Percentiles rank a stretch among this genome's conserved stretches.
These are phyloP conservation scores for Russula emetica DNA, from an alignment of 768 basidiomycete genomes.

Conservation along the genomic window DNA sequence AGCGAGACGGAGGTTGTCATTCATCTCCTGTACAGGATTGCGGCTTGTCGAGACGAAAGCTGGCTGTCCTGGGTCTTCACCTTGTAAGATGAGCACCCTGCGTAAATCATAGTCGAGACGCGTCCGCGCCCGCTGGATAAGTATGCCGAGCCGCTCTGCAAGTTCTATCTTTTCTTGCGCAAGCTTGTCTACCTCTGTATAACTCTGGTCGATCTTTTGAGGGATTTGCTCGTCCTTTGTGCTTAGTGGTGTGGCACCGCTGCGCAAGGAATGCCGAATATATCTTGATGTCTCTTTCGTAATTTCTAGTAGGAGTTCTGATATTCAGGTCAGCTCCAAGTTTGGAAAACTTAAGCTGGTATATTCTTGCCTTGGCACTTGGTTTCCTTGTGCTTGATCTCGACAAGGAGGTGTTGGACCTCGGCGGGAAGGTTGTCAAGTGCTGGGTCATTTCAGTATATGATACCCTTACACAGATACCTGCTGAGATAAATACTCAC, in stretches of 20 bases:
- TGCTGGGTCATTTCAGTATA: constrained; percentile 32
- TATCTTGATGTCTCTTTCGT: constrained; percentile 43
- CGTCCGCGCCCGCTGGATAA: constrained; percentile 45
- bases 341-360: too few species aligned
- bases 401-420: constrained; percentile 45
- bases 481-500: constrained; percentile 34
- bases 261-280: constrained; percentile 42
- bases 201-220: constrained; percentile 34
- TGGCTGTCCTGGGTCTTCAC: constrained; percentile 39
- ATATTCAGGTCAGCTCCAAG: background rate
- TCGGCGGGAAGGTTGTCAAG: constrained; percentile 50
- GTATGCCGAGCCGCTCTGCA: constrained; percentile 42
- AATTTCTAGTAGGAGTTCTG: constrained; percentile 45
- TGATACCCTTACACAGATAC: background rate
- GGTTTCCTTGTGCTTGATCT: constrained; percentile 44
- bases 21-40: constrained; percentile 40
- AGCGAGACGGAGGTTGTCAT: constrained; percentile 25
- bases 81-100: constrained; percentile 43
- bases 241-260: constrained; percentile 25
- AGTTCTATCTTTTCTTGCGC: constrained; percentile 43
- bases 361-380: constrained; percentile 39
- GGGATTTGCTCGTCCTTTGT: constrained; percentile 40
- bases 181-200: constrained; percentile 35
- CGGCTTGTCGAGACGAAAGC: constrained; percentile 31
- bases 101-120: constrained; percentile 46